Conservation (phyloP, 2,329 filamentous ascomycete species). For the Sporothrix variecibatus region DNA sequence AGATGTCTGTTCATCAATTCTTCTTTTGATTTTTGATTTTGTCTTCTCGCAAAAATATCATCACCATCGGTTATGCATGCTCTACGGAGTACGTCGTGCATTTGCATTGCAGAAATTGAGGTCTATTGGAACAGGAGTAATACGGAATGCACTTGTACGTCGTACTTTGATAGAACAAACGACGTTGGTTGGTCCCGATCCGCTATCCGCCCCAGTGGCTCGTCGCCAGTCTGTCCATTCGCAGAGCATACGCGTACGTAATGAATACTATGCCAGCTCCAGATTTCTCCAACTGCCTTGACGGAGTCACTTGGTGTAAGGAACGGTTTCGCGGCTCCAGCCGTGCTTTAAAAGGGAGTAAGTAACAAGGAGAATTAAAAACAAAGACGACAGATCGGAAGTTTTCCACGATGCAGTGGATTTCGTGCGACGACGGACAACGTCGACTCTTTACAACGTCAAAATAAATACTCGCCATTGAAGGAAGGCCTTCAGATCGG, state of each 20-base stretch:
- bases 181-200: not conserved
- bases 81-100: not conserved
- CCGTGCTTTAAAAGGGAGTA: not conserved
- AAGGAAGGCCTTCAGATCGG: not conserved
- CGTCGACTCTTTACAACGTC: not conserved
- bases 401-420: slow-evolving; percentile 1
- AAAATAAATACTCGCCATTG: too few species aligned
- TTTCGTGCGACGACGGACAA: not conserved
- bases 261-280: slow-evolving; percentile 23
- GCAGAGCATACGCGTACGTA: slow-evolving; percentile 26
- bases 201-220: not conserved
- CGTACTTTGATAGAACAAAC: not conserved
- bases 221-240: slow-evolving; percentile 28
- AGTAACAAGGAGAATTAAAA: not conserved
- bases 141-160: not conserved
- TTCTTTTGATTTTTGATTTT: not conserved
- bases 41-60: not conserved
- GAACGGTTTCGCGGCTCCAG: slow-evolving; percentile 8
- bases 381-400: not conserved
- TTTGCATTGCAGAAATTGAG: not conserved
- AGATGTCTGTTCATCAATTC: not conserved
- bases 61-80: not conserved
- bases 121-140: not conserved
- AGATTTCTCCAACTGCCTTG: not conserved
- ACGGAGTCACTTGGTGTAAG: not conserved